Percentiles rank a stretch among this genome's conserved stretches.
These are phyloP conservation scores for Coprinopsis sp. DNA, from an alignment of 768 basidiomycete species.

Conservation along the genomic window DNA sequence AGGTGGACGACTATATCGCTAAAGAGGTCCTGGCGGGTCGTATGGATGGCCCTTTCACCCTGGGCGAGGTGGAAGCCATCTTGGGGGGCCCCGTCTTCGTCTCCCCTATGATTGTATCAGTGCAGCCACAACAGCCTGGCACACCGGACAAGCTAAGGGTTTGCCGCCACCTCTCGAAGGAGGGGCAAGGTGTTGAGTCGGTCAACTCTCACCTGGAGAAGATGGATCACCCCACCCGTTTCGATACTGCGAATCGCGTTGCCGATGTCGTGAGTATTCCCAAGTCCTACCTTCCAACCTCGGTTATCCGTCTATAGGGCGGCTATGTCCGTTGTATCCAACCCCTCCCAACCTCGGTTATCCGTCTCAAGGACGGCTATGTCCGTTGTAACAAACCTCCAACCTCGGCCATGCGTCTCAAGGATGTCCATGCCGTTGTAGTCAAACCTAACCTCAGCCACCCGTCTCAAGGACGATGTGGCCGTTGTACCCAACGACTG, in stretches of 20 bases:
- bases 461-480: too few relatives aligned
- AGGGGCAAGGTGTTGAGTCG: conserved; percentile 15
- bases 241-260: conserved; percentile 19
- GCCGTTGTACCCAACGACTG: neutral
- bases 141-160: conserved; percentile 19
- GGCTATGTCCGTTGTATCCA: neutral
- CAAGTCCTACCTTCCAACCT: neutral
- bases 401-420: too few relatives aligned
- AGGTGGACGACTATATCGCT: too few relatives aligned
- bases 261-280: conserved; percentile 21
- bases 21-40: too few relatives aligned
- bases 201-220: conserved; percentile 22
- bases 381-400: too few relatives aligned
- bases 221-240: conserved; percentile 22
- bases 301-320: neutral
- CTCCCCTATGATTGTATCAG: conserved; percentile 22
- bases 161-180: conserved; percentile 25
- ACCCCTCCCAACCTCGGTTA: neutral
- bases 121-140: conserved; percentile 18
- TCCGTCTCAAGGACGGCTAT: too few relatives aligned
- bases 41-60: too few relatives aligned
- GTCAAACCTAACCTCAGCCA: too few relatives aligned
- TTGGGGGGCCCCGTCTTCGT: too few relatives aligned
- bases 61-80: too few relatives aligned
- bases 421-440: too few relatives aligned